phyloP scores from a whole-genome alignment of 2,329 filamentous ascomycete genomes.

The Aureobasidium sp. region DNA sequence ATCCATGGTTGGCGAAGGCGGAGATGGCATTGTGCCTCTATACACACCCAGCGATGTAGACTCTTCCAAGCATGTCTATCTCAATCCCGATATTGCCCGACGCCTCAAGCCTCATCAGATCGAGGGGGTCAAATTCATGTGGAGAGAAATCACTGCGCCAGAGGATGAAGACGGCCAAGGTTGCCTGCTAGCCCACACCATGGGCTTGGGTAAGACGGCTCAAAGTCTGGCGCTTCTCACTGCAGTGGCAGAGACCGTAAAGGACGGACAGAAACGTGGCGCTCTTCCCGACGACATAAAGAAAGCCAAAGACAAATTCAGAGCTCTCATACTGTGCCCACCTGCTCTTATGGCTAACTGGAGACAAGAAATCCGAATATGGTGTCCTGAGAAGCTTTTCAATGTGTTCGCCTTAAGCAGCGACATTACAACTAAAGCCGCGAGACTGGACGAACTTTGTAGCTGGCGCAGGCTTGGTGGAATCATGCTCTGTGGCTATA shows the following conservation, averaged over 20 bases:
- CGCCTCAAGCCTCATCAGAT: conserved; percentile 75
- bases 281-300: conserved; percentile 63
- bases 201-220: conserved; percentile 91
- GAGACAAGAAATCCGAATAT: conserved; percentile 66
- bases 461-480: conserved; percentile 62
- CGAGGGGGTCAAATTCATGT: conserved; percentile 76
- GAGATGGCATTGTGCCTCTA: neutral
- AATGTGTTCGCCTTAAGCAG: conserved; percentile 44
- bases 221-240: conserved; percentile 76
- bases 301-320: conserved; percentile 38
- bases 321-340: conserved; percentile 69
- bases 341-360: conserved; percentile 72
- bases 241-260: conserved; percentile 63
- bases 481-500: conserved; percentile 69
- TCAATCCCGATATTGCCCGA: conserved; percentile 57
- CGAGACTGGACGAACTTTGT: conserved; percentile 43
- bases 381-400: conserved; percentile 50
- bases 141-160: conserved; percentile 66
- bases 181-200: conserved; percentile 78
- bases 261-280: conserved; percentile 47
- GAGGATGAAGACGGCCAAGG: conserved; percentile 54
- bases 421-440: conserved; percentile 4
- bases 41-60: conserved; percentile 3
- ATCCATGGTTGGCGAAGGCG: conserved; percentile 1
- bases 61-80: conserved; percentile 52